Percentiles rank a stretch among this genome's conserved stretches.
Conservation (phyloP, 371 early-diverging fungal genomes). For the Rhizopus sp. region DNA sequence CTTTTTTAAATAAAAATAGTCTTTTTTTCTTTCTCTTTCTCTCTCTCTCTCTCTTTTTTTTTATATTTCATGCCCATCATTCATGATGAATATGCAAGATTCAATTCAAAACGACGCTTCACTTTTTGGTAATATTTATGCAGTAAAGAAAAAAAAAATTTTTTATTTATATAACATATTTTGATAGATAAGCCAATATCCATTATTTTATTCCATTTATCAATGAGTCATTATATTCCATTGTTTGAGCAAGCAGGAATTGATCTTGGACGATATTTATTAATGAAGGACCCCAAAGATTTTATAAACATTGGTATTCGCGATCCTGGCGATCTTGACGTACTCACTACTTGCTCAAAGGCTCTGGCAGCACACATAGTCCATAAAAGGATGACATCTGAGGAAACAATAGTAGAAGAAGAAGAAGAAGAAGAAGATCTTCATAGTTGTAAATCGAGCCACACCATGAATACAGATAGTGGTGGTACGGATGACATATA, state of each 20-base stretch:
- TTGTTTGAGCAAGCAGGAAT: conserved; percentile 30
- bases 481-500: not conserved
- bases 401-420: conserved; percentile 5
- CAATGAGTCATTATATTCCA: conserved; percentile 35
- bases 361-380: conserved; percentile 28
- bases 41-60: conserved; percentile 3
- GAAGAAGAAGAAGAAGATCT: conserved; percentile 6
- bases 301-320: conserved; percentile 29
- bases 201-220: conserved; percentile 30
- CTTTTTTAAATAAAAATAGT: conserved; percentile 6
- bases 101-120: too few relatives aligned
- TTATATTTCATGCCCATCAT: not conserved
- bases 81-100: too few relatives aligned
- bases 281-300: conserved; percentile 30
- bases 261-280: conserved; percentile 23
- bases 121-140: not conserved
- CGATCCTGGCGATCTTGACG: conserved; percentile 28
- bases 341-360: conserved; percentile 25
- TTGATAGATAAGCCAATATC: conserved; percentile 1
- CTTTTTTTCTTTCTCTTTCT: conserved; percentile 7
- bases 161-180: not conserved
- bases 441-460: not conserved
- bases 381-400: conserved; percentile 12
- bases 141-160: not conserved
- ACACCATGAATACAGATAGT: not conserved